Conservation (phyloP, 106 monocot genomes). For the Dendrobium huoshanense region DNA sequence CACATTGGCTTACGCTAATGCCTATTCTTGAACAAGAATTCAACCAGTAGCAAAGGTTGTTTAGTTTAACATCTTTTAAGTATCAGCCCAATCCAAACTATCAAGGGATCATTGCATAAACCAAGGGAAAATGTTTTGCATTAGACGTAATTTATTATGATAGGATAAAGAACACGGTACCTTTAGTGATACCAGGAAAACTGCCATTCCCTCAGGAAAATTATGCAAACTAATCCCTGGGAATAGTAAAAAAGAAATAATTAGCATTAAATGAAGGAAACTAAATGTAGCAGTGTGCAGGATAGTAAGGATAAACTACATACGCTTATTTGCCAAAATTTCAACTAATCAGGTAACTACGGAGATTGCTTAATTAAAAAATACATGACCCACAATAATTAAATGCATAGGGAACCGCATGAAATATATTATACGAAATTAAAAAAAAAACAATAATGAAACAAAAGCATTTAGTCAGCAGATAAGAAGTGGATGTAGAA, state of each 20-base stretch:
- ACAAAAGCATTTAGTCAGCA: too few relatives aligned
- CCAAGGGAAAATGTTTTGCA: neutral
- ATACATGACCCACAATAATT: neutral
- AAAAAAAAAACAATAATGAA: neutral
- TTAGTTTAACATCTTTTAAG: neutral
- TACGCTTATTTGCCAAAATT: constrained; percentile 1
- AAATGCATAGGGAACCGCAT: neutral
- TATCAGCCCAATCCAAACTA: neutral
- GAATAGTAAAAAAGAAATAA: constrained; percentile 18
- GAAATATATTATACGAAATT: neutral
- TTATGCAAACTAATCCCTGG: constrained; percentile 98
- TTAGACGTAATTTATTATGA: too few relatives aligned
- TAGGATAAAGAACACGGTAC: constrained; percentile 20
- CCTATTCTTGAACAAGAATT: neutral
- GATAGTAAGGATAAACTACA: neutral
- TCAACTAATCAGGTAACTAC: neutral
- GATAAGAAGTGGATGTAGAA: too few relatives aligned
- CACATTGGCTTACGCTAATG: neutral
- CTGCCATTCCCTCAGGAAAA: constrained; percentile 99
- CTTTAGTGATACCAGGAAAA: constrained; percentile 98
- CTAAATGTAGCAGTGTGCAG: neutral
- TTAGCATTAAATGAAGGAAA: constrained; percentile 9
- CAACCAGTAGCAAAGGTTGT: neutral
- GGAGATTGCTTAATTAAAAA: neutral
- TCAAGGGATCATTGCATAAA: neutral